phyloP scores from a whole-genome alignment of 208 protist species.

The Angomonas desouzai region DNA sequence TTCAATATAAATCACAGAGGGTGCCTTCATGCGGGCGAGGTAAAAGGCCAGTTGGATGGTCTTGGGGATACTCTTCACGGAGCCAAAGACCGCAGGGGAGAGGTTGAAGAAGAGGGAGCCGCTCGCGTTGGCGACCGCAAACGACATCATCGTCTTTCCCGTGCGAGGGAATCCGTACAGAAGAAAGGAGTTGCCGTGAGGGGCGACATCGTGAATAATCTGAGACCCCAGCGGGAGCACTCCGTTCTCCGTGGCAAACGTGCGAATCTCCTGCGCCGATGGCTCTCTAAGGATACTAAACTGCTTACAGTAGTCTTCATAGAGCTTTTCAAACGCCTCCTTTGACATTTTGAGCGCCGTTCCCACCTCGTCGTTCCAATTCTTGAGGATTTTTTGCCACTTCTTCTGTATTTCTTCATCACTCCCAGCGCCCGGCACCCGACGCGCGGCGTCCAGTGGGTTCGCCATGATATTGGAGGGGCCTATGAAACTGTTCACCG shows the following conservation, averaged over 20 bases:
- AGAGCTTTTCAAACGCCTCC: slow-evolving; percentile 72
- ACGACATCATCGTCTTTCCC: slow-evolving; percentile 91
- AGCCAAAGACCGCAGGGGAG: slow-evolving; percentile 79
- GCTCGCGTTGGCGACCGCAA: slow-evolving; percentile 82
- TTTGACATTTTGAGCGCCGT: slow-evolving; percentile 68
- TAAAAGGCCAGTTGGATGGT: slow-evolving; percentile 90
- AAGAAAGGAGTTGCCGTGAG: slow-evolving; percentile 57
- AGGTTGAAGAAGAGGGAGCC: slow-evolving; percentile 92
- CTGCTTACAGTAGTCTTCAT: slow-evolving; percentile 60
- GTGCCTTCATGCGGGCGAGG: slow-evolving; percentile 80
- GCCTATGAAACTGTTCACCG: slow-evolving; percentile 69
- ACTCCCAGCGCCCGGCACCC: slow-evolving; percentile 21
- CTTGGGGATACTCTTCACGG: slow-evolving; percentile 60
- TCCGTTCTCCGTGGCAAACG: slow-evolving; percentile 67
- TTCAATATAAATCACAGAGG: slow-evolving; percentile 94
- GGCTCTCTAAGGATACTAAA: slow-evolving; percentile 66
- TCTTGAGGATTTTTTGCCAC: slow-evolving; percentile 77
- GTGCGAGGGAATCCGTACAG: slow-evolving; percentile 82
- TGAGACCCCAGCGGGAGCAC: slow-evolving; percentile 90
- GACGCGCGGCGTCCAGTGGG: slow-evolving; percentile 42
- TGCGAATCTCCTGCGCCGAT: slow-evolving; percentile 76
- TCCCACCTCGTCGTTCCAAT: slow-evolving; percentile 77
- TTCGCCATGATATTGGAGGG: slow-evolving; percentile 49
- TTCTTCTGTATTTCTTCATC: slow-evolving; percentile 86
- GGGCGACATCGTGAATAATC: slow-evolving; percentile 83